Base-by-base conservation (phyloP, 2,329 filamentous ascomycete genomes). In the Arthrobotrys musiformis region DNA sequence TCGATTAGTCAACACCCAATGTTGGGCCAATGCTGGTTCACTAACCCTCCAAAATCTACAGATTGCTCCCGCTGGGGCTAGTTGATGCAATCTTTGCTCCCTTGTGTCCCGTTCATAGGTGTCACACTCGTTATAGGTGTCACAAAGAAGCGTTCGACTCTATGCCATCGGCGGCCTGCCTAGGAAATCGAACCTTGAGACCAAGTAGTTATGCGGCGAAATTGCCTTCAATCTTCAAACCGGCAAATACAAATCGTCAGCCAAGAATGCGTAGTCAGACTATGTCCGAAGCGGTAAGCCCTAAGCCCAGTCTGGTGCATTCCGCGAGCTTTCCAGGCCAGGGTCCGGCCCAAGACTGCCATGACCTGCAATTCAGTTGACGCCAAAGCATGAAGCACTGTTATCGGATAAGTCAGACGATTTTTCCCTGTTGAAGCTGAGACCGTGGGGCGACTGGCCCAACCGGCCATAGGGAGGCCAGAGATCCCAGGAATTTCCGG, bases 401-500 rank as follows among this genome's bases (percentile, higher is more conserved):
- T 56, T 56, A 56, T 56, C 50, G 50, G 30, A 33, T 33, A 56
- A 56, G n/a, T n/a, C n/a, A n/a, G n/a, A 22, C 17, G 15, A 50
- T 50, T 46, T 24, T 19, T 24, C 13, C 19, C 24, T 46, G 7
- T 11, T 15, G 24, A n/a, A 26, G 44, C 17, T 48, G 48, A 28
- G n/a, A 42, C 40, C 26, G 15, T 52, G 48, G 13, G 2, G 40
- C n/a, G 1, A 8, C 19, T n/a, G 13, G 44, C 44, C 44, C 42
- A 11, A 15, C 42, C 19, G 8, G 33, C 42, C 17, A 46, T 15
- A 46, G 6, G 22, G 1, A 13, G 24, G 13, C 13, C 22, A 11
- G 17, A n/a, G 4, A 4, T 17, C n/a, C n/a, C n/a, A n/a, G n/a
- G n/a, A n/a, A n/a, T n/a, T n/a, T n/a, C n/a, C n/a, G n/a, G n/a